Base-by-base conservation (phyloP, 1,284 basidiomycete species). In the Abortiporus biennis region DNA sequence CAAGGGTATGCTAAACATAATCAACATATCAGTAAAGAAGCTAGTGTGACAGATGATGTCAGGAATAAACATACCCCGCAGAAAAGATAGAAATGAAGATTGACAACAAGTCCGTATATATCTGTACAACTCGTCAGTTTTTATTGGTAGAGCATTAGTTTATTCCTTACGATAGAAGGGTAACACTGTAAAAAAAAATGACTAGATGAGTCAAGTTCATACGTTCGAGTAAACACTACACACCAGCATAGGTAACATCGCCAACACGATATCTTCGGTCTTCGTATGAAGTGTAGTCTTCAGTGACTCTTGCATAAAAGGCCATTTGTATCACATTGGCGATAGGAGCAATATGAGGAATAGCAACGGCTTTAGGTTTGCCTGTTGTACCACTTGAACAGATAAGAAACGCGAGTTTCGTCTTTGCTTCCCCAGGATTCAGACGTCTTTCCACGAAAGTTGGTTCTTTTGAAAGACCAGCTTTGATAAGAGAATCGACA, bases 331-430 rank as follows among this genome's bases (percentile, higher is more conserved):
- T 59, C 6, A 83, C 57, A 55, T 87, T 88, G 30, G 81, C 72
- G 36, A 86, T 78, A 2, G 84, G 47, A 0, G 73, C 61, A 53
- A 74, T 78, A 55, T 89, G 85, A 1, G 85, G 64, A 47, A 89
- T 83, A 11, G 68, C 69, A 19, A 89, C 79, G 4, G 85, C 86
- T 72, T 91, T 91, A 1, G 89, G 84, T 53, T 74, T 78, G 5
- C 88, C 88, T 49, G 89, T 92, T 1, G 89, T 92, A 13, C 88
- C 89, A 44, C 81, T 86, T 0, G 85, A 89, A 58, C 91, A 88
- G 38, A 72, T 80, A 29, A 89, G 62, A 50, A 91, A 81, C 0
- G 88, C 89, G 4, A 89, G 51, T 46, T 80, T 80, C 6, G 67
- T 78, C 58, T 71, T 78, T 15, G 67, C 78, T 60, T 90, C 86